A percentile compares a stretch with the other conserved stretches of the same genome.
Evolutionary conservation across 495 filamentous ascomycete species (phyloP).

Genomic region (Lophiotrema nucula): DNA sequence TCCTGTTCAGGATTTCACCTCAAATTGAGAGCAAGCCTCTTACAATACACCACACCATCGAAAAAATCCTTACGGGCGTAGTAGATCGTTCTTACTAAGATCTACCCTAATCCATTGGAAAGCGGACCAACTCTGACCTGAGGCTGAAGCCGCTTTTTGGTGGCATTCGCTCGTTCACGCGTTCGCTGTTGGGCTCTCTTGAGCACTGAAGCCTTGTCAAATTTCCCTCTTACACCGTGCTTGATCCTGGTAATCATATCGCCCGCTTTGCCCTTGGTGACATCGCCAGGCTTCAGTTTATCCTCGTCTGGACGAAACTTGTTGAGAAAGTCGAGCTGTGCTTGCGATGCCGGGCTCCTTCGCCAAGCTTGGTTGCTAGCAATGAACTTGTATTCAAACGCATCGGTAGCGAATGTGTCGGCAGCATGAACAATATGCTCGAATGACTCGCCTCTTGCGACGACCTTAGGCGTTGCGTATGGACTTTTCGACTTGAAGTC

Average conservation of each 20-base stretch:
- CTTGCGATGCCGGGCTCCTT: conserved; percentile 58
- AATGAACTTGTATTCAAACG: conserved; percentile 62
- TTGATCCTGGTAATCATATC: conserved; percentile 94
- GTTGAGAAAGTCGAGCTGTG: conserved; percentile 73
- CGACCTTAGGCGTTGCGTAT: conserved; percentile 62
- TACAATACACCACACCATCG: too few relatives aligned
- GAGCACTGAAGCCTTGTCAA: conserved; percentile 52
- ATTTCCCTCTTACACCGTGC: conserved; percentile 74
- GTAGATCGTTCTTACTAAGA: too few relatives aligned
- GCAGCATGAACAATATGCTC: conserved; percentile 74
- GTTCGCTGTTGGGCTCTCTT: conserved; percentile 45
- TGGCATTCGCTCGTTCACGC: conserved; percentile 2
- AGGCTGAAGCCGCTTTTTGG: not conserved
- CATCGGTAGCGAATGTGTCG: conserved; percentile 70
- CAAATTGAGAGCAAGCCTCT: too few relatives aligned
- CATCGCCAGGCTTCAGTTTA: conserved; percentile 50
- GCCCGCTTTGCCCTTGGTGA: conserved; percentile 78
- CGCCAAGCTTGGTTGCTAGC: conserved; percentile 65
- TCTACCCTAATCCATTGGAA: too few relatives aligned
- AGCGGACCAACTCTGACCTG: conserved; percentile 11
- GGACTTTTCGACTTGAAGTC: conserved; percentile 45
- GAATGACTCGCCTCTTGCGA: conserved; percentile 62
- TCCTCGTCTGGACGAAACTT: conserved; percentile 56
- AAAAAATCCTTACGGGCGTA: too few relatives aligned
- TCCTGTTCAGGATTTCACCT: too few relatives aligned